Conservation (phyloP, 345 rosid species). For the Psidium guajava region DNA sequence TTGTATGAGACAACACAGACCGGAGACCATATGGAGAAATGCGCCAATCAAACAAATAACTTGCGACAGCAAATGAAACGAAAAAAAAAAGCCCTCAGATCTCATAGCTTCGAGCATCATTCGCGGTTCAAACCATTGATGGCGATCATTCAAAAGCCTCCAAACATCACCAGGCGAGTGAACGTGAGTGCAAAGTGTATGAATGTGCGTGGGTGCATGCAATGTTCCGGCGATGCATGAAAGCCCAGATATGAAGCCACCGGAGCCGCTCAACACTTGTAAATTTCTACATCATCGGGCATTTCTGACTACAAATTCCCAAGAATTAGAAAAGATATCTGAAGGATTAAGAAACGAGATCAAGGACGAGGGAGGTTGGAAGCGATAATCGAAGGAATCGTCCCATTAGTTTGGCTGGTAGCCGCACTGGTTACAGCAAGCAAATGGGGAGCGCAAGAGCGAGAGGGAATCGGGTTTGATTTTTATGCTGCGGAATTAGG, state of each 20-base stretch:
- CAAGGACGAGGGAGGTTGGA: neutral
- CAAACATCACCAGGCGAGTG: neutral
- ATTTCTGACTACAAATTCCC: neutral
- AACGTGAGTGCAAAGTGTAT: neutral
- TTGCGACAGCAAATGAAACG: neutral
- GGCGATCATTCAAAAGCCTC: neutral
- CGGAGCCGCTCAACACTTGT: conserved; percentile 1
- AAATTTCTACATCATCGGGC: conserved; percentile 4
- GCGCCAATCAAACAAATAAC: neutral
- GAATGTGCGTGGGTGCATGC: neutral
- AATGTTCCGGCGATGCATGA: neutral
- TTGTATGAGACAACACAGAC: neutral
- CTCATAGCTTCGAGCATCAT: conserved; percentile 9
- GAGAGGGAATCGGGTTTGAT: neutral
- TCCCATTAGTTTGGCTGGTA: neutral
- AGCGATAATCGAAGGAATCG: neutral
- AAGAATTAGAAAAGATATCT: neutral
- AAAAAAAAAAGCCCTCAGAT: neutral
- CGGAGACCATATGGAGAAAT: neutral
- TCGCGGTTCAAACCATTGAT: neutral
- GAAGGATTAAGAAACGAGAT: neutral
- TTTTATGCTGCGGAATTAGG: neutral
- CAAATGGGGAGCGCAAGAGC: neutral
- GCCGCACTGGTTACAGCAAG: neutral
- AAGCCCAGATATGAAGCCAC: neutral